Evolutionary conservation across 169 alveolate species (phyloP).

Genomic region (Plasmodium chabaudi): DNA sequence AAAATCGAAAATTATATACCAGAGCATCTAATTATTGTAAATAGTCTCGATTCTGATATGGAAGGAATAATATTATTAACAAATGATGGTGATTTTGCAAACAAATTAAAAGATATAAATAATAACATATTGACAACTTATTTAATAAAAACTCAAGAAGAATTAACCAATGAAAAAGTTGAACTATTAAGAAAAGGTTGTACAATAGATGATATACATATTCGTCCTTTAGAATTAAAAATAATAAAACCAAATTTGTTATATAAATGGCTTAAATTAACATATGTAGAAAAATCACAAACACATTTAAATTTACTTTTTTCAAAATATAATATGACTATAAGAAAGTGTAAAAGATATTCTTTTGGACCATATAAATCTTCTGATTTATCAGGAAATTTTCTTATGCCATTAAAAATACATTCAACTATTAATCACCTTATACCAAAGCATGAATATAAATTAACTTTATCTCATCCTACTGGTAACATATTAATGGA

Average conservation of each 20-base stretch:
- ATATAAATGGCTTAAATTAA: constrained; percentile 57
- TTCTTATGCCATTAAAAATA: constrained; percentile 49
- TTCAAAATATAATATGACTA: constrained; percentile 39
- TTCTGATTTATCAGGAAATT: constrained; percentile 24
- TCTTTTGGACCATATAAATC: constrained; percentile 73
- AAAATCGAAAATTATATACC: constrained; percentile 28
- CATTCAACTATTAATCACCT: constrained; percentile 32
- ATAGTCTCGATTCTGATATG: constrained; percentile 22
- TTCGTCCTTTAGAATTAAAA: constrained; percentile 30
- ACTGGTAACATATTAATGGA: constrained; percentile 30
- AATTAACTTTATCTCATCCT: constrained; percentile 25
- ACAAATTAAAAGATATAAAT: constrained; percentile 35
- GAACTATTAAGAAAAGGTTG: constrained; percentile 49
- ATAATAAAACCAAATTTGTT: constrained; percentile 8
- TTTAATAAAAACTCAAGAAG: constrained; percentile 50
- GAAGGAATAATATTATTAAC: constrained; percentile 62
- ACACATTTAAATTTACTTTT: constrained; percentile 24
- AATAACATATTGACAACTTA: constrained; percentile 62
- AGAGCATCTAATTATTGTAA: constrained; percentile 52
- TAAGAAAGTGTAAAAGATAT: constrained; percentile 68
- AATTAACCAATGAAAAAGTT: constrained; percentile 24
- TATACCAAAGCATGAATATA: constrained; percentile 13
- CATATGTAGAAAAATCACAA: constrained; percentile 70
- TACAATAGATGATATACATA: constrained; percentile 5
- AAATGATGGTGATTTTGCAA: constrained; percentile 75